Conservation (phyloP, 352 stramenopile genomes). For the Phytophthora ohioensis region DNA sequence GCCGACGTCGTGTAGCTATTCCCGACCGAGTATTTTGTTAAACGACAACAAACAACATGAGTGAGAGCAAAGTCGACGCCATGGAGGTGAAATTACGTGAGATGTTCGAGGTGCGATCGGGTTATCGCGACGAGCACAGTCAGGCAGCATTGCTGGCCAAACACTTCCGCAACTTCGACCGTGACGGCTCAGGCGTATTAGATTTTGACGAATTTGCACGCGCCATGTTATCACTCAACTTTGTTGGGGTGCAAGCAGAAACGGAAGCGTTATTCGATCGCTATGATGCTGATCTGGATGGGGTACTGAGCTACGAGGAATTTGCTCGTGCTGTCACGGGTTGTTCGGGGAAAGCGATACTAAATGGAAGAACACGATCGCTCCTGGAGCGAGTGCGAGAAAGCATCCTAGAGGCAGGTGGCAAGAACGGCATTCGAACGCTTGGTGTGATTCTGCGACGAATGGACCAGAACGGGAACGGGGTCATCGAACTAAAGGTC, state of each 20-base stretch:
- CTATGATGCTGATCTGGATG: slow-evolving; percentile 87
- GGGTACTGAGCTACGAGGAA: slow-evolving; percentile 79
- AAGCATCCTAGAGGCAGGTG: slow-evolving; percentile 64
- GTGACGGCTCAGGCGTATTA: slow-evolving; percentile 70
- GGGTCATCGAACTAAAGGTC: slow-evolving; percentile 71
- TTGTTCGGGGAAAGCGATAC: slow-evolving; percentile 12
- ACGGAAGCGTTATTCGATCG: slow-evolving; percentile 89
- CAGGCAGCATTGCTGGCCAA: slow-evolving; percentile 66
- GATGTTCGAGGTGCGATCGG: slow-evolving; percentile 78
- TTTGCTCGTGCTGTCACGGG: slow-evolving; percentile 70
- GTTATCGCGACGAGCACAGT: slow-evolving; percentile 64
- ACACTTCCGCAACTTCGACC: slow-evolving; percentile 86
- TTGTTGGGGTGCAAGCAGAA: slow-evolving; percentile 89
- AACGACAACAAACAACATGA: slow-evolving; percentile 14
- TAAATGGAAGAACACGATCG: slow-evolving; percentile 31
- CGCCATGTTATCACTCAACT: slow-evolving; percentile 89
- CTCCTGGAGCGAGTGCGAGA: slow-evolving; percentile 59
- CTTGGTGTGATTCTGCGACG: slow-evolving; percentile 70
- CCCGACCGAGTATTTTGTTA: neutral
- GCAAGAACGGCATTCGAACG: slow-evolving; percentile 81
- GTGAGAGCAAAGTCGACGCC: slow-evolving; percentile 54
- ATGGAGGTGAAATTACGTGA: slow-evolving; percentile 65
- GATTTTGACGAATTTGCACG: slow-evolving; percentile 91
- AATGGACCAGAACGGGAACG: slow-evolving; percentile 87
- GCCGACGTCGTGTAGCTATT: neutral